Percentiles rank a stretch among this genome's conserved stretches.
Conservation (phyloP, 164 flowering plant genomes). For the Magnolia kwangsiensis region DNA sequence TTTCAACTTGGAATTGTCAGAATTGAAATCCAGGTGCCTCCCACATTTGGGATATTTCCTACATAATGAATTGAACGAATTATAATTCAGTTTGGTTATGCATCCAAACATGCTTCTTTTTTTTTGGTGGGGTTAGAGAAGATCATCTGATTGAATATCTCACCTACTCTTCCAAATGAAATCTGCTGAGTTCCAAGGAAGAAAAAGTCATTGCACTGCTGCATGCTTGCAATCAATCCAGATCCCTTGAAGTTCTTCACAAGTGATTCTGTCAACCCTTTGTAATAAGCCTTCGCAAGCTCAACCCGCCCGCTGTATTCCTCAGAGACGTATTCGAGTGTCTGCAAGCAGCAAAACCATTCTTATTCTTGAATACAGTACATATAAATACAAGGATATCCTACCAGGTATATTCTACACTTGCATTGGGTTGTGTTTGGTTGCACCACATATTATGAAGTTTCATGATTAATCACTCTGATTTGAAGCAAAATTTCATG, state of each 20-base stretch:
- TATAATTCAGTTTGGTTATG: neutral
- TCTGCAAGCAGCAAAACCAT: constrained; percentile 27
- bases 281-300: constrained; percentile 71
- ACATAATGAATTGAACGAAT: no score
- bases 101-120: neutral
- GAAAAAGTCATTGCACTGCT: constrained; percentile 87
- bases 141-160: constrained; percentile 13
- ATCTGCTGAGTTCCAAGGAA: constrained; percentile 80
- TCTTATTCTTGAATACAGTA: no score
- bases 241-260: constrained; percentile 73
- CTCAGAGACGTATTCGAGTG: constrained; percentile 64
- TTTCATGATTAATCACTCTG: no score
- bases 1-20: no score
- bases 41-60: no score
- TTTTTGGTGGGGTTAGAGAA: neutral
- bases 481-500: no score
- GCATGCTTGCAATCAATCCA: constrained; percentile 87
- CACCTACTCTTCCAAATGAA: constrained; percentile 84
- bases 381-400: no score
- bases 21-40: no score
- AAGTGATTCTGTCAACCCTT: constrained; percentile 60
- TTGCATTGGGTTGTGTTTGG: neutral
- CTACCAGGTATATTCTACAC: neutral
- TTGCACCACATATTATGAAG: no score
- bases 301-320: constrained; percentile 82